These are phyloP conservation scores for Juglanconis oblonga DNA, from an alignment of 2,329 filamentous ascomycete species.

Conservation along the genomic window DNA sequence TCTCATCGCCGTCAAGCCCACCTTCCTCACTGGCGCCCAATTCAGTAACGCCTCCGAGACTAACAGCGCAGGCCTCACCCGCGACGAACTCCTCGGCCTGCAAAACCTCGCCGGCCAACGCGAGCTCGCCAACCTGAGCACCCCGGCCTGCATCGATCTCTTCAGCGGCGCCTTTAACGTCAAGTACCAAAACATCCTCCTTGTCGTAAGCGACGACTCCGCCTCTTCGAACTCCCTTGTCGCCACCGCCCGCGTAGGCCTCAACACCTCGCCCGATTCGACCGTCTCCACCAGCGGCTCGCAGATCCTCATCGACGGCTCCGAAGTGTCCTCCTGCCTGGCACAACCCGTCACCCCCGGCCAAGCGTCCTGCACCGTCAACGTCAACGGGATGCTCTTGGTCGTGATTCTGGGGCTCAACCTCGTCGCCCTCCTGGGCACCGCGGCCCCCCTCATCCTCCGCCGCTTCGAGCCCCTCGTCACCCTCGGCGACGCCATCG, in stretches of 20 bases:
- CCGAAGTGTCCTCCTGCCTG: constrained; percentile 32
- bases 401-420: constrained; percentile 41
- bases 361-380: constrained; percentile 35
- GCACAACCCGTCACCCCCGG: constrained; percentile 21
- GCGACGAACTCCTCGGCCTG: constrained; percentile 33
- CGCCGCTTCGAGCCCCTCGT: constrained; percentile 40
- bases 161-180: constrained; percentile 31
- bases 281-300: constrained; percentile 6
- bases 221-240: constrained; percentile 32
- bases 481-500: constrained; percentile 49
- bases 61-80: constrained; percentile 33
- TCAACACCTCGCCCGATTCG: not conserved
- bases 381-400: constrained; percentile 42
- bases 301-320: constrained; percentile 22
- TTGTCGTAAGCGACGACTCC: constrained; percentile 29
- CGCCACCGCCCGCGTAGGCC: constrained; percentile 24
- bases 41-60: constrained; percentile 33
- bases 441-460: constrained; percentile 28
- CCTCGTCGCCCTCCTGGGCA: constrained; percentile 35
- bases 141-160: constrained; percentile 28
- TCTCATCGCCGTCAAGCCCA: constrained; percentile 33
- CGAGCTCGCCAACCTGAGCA: constrained; percentile 30
- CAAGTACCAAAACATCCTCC: constrained; percentile 32
- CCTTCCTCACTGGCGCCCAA: constrained; percentile 34
- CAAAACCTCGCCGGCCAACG: constrained; percentile 30